Evolutionary conservation across 768 basidiomycete species (phyloP), one percentile per base, ranked within the genome.

Genomic region (Amanita molliuscula): DNA sequence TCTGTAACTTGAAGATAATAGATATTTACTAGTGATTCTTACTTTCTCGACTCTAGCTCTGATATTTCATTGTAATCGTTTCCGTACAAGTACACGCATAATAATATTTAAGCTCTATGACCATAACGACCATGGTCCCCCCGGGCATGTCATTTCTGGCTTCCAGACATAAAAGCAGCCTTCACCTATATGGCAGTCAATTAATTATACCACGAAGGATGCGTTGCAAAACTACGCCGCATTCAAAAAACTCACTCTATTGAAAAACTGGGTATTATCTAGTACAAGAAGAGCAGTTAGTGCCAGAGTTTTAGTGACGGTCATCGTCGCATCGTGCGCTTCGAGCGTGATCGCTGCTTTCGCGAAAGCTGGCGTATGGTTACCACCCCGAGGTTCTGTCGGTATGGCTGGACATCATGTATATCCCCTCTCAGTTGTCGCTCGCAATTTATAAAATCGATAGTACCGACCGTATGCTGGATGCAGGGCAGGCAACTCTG

Each of bases 341-440:
- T 78, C 76, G 35, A 65, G 58, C 37, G 74, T 79, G 25, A 70
- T 68, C 23, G 84, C 81, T 21, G 87, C 72, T 47, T 67, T 63
- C 18, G 82, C 67, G 61, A 88, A 89, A 3, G 69, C 76, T 8
- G 78, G 69, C 1, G 87, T 87, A 57, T 89, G 87, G 58, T 89
- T 89, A n/a, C 80, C 81, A 36, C 84, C 85, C 45, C 75, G 67
- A 6, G 77, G 76, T 54, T 70, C 67, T 5, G 84, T 84, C n/a
- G 86, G 85, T 47, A 89, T 87, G 25, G 79, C 84, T 84, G 54
- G 44, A 46, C 20, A 28, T 35, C 20, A 18, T 8, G 34, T 29
- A 15, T 2, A 13, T 11, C 23, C 18, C 15, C 15, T 16, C 13
- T 40, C n/a, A 37, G 16, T 15, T 6, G 23, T 29, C 18, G 6